Conservation (phyloP, 345 rosid species). For the Brassica nigra region DNA sequence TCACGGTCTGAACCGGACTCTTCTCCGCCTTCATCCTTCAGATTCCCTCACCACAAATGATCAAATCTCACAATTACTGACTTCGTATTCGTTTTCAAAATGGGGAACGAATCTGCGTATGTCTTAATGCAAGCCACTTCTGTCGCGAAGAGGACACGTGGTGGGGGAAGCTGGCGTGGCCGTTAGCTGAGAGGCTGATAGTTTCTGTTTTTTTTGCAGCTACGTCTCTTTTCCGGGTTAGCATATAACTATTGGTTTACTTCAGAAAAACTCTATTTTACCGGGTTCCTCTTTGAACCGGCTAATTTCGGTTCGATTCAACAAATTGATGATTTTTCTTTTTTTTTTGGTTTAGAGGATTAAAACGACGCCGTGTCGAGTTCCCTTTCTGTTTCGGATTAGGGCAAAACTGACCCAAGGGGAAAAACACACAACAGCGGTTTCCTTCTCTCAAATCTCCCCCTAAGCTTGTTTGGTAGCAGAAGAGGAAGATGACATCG, state of each 20-base stretch:
- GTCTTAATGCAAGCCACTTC: conserved; percentile 29
- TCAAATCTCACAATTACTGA: background rate
- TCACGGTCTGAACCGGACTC: conserved; percentile 60
- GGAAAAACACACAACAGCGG: background rate
- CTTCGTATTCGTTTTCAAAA: conserved; percentile 35
- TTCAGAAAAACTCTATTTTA: background rate
- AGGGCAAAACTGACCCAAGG: conserved; percentile 32
- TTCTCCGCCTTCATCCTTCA: conserved; percentile 49
- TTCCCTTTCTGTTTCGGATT: background rate
- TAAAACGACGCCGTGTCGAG: too few relatives aligned
- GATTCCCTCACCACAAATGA: background rate
- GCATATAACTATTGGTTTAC: too few relatives aligned
- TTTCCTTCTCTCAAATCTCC: conserved; percentile 16
- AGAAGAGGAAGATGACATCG: conserved; percentile 56
- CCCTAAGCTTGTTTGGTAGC: background rate
- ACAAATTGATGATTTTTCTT: background rate
- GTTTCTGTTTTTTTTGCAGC: conserved; percentile 6
- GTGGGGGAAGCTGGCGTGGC: conserved; percentile 30
- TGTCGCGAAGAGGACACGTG: conserved; percentile 38
- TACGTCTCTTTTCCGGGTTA: background rate
- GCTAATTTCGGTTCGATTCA: too few relatives aligned
- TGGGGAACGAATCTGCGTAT: background rate
- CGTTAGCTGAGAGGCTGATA: conserved; percentile 24
- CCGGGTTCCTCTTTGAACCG: background rate
- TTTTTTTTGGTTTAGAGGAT: too few relatives aligned